phyloP scores from a whole-genome alignment of 2,329 filamentous ascomycete genomes.

The Nothophoma quercina region DNA sequence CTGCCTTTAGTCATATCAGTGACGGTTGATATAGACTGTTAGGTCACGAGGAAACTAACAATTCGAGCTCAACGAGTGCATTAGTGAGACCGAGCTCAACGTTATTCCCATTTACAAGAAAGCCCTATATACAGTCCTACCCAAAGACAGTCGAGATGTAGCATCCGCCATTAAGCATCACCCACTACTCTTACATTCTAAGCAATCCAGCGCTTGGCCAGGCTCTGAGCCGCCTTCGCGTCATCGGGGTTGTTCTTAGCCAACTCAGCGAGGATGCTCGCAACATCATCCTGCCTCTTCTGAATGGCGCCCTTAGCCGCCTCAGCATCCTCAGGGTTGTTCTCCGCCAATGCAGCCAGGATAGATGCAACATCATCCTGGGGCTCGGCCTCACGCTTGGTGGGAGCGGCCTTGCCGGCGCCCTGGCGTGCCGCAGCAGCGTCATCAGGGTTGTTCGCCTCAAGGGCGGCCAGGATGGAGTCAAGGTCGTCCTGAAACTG shows the following conservation, averaged over 20 bases:
- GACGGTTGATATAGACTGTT: too few relatives aligned
- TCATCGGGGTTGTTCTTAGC: slow-evolving; percentile 28
- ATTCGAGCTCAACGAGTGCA: slow-evolving; percentile 7
- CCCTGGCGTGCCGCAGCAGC: slow-evolving; percentile 26
- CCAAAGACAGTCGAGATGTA: neutral
- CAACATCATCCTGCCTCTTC: slow-evolving; percentile 28
- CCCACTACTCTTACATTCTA: neutral
- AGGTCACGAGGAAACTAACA: too few relatives aligned
- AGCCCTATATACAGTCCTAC: slow-evolving; percentile 10
- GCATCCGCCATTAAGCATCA: neutral
- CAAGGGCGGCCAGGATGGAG: slow-evolving; percentile 28
- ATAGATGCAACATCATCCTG: slow-evolving; percentile 22
- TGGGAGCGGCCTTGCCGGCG: neutral
- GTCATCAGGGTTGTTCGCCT: slow-evolving; percentile 26
- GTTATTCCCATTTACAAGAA: slow-evolving; percentile 6
- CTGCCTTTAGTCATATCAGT: too few relatives aligned
- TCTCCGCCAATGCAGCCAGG: slow-evolving; percentile 21
- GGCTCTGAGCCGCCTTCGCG: slow-evolving; percentile 22
- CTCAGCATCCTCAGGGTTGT: slow-evolving; percentile 28
- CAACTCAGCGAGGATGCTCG: slow-evolving; percentile 29
- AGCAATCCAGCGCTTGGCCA: slow-evolving; percentile 25
- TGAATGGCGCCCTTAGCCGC: slow-evolving; percentile 21
- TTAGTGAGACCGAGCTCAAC: slow-evolving; percentile 17
- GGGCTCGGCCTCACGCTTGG: slow-evolving; percentile 16
- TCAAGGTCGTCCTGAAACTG: slow-evolving; percentile 24